Evolutionary conservation across 371 early-diverging fungal genomes (phyloP), one percentile per base, ranked within the genome.

Genomic region (Rhizopus arrhizus): DNA sequence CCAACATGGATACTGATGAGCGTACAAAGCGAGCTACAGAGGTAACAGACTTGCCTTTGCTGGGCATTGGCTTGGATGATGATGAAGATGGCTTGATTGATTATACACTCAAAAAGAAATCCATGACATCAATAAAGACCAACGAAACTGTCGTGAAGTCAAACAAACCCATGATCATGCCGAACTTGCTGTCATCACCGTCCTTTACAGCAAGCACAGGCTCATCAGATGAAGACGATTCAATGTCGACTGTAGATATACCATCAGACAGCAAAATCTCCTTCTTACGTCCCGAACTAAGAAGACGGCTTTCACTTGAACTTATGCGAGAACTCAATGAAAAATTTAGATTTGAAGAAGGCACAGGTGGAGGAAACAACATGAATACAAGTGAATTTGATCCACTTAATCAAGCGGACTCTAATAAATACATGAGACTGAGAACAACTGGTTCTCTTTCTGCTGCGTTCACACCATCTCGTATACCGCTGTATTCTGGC

Each of bases 11-110:
- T 28, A 48, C 48, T 4, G 72, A 73, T 49, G 73, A 77, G 48
- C 75, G 78, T 9, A 72, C 73, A 6, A 74, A 75, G 35, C 58
- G 75, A n/a, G 77, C 78, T 12, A 64, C 74, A 8, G 75, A 70
- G 48, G 59, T 60, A 6, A 65, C 66, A 1, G 81, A 80, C 57
- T 43, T 80, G 32, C 81, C 81, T 6, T 47, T 80, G 8, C 43
- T 80, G 1, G 78, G 74, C 15, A 72, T 72, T 15, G 74, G 64
- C 5, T 45, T 76, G 40, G 70, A 76, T 43, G 68, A 63, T 40
- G 65, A 64, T 31, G 48, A 29, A 28, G 65, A 64, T 51, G 32
- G 48, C n/a, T 28, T 59, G 12, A 52, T 58, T 10, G 60, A 48
- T 22, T 46, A 48, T 16, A 38, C 29, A 6, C 31, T 51, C 7